Evolutionary conservation across 2,329 filamentous ascomycete species (phyloP).

Genomic region (Emmonsiellopsis sp.): DNA sequence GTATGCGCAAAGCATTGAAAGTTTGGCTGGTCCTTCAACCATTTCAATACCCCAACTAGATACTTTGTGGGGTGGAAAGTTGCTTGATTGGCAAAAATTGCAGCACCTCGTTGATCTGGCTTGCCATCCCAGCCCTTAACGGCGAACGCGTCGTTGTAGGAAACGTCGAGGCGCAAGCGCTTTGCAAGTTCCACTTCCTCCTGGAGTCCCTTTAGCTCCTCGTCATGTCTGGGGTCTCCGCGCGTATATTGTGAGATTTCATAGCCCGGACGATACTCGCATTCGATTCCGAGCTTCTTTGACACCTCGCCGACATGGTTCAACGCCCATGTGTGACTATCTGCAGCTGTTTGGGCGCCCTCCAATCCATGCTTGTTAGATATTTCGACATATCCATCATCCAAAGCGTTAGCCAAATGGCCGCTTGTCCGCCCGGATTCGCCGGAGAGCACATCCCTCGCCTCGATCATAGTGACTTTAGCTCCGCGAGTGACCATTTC

Average conservation of each 20-base stretch:
- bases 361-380: constrained; percentile 44
- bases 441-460: constrained; percentile 45
- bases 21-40: constrained; percentile 43
- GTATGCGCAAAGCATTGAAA: constrained; percentile 48
- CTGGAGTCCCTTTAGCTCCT: constrained; percentile 39
- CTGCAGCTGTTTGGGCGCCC: constrained; percentile 42
- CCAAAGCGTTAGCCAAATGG: constrained; percentile 46
- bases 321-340: constrained; percentile 48
- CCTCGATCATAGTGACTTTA: constrained; percentile 45
- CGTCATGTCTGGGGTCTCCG: constrained; percentile 34
- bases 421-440: constrained; percentile 46
- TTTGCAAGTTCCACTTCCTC: constrained; percentile 39
- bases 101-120: constrained; percentile 44
- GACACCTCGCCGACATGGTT: constrained; percentile 44
- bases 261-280: constrained; percentile 47
- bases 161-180: constrained; percentile 34
- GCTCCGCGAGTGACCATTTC: constrained; percentile 45
- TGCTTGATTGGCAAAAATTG: constrained; percentile 41
- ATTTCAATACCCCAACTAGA: constrained; percentile 43
- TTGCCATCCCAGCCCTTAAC: constrained; percentile 45
- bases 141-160: constrained; percentile 34
- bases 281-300: constrained; percentile 43
- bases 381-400: constrained; percentile 45
- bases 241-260: constrained; percentile 42
- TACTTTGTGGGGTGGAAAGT: constrained; percentile 52